These are phyloP conservation scores for Patellaria atrata DNA, from an alignment of 495 filamentous ascomycete genomes.

Conservation along the genomic window DNA sequence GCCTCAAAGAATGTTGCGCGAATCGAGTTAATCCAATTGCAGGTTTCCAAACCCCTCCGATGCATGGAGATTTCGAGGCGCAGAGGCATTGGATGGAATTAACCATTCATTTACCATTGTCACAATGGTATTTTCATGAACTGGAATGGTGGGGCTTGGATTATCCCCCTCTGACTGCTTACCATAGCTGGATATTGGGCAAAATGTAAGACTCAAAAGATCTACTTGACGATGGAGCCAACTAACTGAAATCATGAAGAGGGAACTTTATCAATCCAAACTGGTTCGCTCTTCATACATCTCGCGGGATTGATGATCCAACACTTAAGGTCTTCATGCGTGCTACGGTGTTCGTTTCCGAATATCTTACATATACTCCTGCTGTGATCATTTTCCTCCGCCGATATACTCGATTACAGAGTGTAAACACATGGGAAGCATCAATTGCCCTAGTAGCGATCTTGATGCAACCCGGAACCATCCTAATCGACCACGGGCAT, in stretches of 20 bases:
- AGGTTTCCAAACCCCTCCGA: slow-evolving; percentile 72
- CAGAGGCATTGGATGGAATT: slow-evolving; percentile 99
- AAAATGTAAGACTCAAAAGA: slow-evolving; percentile 64
- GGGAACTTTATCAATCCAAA: slow-evolving; percentile 60
- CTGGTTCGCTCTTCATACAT: slow-evolving; percentile 82
- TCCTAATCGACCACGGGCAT: slow-evolving; percentile 93
- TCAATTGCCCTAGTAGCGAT: slow-evolving; percentile 79
- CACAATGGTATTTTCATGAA: slow-evolving; percentile 96
- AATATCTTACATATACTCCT: slow-evolving; percentile 80
- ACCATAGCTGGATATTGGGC: slow-evolving; percentile 89
- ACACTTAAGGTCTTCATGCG: slow-evolving; percentile 89
- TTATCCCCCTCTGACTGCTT: slow-evolving; percentile 93
- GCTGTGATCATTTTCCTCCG: slow-evolving; percentile 72
- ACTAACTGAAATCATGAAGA: slow-evolving; percentile 27
- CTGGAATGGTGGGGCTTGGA: slow-evolving; percentile 95
- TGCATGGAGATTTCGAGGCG: slow-evolving; percentile 95
- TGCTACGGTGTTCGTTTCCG: slow-evolving; percentile 72
- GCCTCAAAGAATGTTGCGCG: background rate
- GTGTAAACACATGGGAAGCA: slow-evolving; percentile 59
- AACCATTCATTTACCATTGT: slow-evolving; percentile 72
- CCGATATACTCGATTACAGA: slow-evolving; percentile 54
- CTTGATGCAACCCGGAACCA: slow-evolving; percentile 80
- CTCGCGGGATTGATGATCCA: slow-evolving; percentile 65
- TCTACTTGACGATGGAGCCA: no score
- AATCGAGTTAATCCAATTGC: no score